Evolutionary conservation across 163 green algal genomes (phyloP).

Genomic region (Volvox carteri): DNA sequence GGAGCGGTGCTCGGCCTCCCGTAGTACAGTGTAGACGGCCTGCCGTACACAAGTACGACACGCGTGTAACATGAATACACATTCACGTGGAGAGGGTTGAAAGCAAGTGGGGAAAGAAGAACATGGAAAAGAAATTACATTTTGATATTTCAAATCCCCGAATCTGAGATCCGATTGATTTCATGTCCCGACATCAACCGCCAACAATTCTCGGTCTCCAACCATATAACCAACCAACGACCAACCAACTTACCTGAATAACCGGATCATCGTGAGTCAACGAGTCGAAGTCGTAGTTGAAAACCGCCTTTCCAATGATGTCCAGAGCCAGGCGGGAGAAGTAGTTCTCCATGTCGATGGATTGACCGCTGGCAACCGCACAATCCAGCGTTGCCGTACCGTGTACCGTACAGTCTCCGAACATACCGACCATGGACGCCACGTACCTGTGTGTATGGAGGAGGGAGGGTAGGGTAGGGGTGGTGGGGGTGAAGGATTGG

Average conservation of each 20-base stretch:
- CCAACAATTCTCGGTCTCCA: no score
- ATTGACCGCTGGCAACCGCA: conserved; percentile 21
- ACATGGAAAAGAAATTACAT: no score
- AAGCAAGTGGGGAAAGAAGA: no score
- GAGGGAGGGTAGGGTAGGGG: background rate
- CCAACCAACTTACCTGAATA: conserved; percentile 82
- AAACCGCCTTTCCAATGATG: conserved; percentile 94
- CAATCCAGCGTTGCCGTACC: conserved; percentile 70
- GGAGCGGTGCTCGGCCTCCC: conserved; percentile 95
- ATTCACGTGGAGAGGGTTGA: no score
- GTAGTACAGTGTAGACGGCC: conserved; percentile 95
- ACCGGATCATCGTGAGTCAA: conserved; percentile 89
- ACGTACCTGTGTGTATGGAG: conserved; percentile 81
- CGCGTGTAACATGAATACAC: no score
- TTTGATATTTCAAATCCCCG: no score
- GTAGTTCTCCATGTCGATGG: conserved; percentile 95
- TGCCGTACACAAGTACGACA: no score
- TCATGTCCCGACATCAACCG: no score
- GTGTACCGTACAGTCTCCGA: conserved; percentile 84
- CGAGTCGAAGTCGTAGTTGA: conserved; percentile 99
- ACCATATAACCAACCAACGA: no score
- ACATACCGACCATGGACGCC: conserved; percentile 85
- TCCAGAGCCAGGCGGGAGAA: conserved; percentile 97
- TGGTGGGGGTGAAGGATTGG: background rate
- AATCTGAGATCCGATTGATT: no score